Evolutionary conservation across 2,329 filamentous ascomycete species (phyloP), one percentile per base, ranked within the genome.

Genomic region (Colletotrichum tanaceti): DNA sequence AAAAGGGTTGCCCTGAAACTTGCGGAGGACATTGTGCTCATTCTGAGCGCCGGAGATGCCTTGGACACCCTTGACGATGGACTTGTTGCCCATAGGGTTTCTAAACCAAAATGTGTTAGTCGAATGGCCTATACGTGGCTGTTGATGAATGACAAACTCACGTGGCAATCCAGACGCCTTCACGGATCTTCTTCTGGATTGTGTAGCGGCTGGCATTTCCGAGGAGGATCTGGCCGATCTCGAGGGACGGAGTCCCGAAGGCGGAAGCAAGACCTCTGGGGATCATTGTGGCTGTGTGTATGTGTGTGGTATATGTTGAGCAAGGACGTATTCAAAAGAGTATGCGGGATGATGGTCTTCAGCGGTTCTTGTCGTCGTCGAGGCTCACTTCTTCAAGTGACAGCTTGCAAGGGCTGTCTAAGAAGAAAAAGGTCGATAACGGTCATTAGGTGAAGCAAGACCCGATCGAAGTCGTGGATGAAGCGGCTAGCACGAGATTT

Each of bases 101-200:
- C 66, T 69, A n/a, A 3, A 4, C 1, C n/a, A n/a, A 2, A 32
- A 2, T 11, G 14, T 5, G 22, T 68, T 22, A 60, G 55, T 20
- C 20, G 11, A 2, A 16, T 24, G 57, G 10, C 2, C 10, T 16
- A 16, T 3, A 24, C 10, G n/a, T 4, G 4, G 6, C 1, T 18
- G 13, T 7, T 11, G 20, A 18, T 4, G 3, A 10, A 11, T 0
- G 20, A 7, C 20, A 5, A 16, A 35, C 66, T 39, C 53, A 69
- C 66, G 66, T 69, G 28, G 66, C 66, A 7, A 69, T 69, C 66
- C 66, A 69, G 2, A 69, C 66, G 22, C 66, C 66, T 47, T 69
- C 66, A 53, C 66, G 66, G n/a, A 69, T 69, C 50, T 69, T 69
- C 62, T 69, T 69, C 57, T 69, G 66, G n/a, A 69, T 69, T 14